Evolutionary conservation across 192 early-diverging fungal genomes (phyloP).

Genomic region (Coemansia umbellata): DNA sequence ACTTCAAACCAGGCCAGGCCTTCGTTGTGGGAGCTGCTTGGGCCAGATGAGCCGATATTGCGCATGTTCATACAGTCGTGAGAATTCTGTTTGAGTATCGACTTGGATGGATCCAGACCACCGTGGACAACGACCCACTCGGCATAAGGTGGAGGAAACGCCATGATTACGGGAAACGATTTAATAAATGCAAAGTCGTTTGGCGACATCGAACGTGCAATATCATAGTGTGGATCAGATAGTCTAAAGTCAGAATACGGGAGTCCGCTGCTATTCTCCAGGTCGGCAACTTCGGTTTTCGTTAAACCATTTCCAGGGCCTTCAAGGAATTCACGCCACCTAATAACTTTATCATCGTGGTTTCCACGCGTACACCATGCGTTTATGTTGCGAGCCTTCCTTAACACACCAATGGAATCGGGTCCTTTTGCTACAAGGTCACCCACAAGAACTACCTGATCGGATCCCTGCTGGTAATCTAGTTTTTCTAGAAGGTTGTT

Average conservation of each 20-base stretch:
- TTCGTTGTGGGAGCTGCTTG: conserved; percentile 10
- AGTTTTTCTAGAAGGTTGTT: conserved; percentile 51
- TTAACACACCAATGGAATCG: conserved; percentile 56
- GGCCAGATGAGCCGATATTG: conserved; percentile 22
- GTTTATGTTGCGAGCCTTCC: conserved; percentile 44
- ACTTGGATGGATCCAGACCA: conserved; percentile 55
- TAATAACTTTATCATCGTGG: conserved; percentile 69
- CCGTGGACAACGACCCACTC: conserved; percentile 65
- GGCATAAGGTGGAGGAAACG: conserved; percentile 32
- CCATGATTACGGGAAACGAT: conserved; percentile 55
- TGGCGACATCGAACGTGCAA: conserved; percentile 38
- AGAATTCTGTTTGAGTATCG: conserved; percentile 53
- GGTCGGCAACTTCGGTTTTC: conserved; percentile 4
- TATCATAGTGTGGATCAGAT: conserved; percentile 22
- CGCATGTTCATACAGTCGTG: conserved; percentile 61
- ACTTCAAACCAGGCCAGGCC: conserved; percentile 35
- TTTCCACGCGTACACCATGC: conserved; percentile 66
- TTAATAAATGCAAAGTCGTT: conserved; percentile 54
- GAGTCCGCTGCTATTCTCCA: conserved; percentile 5
- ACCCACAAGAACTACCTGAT: conserved; percentile 63
- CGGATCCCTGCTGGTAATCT: conserved; percentile 27
- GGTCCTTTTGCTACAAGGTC: conserved; percentile 66
- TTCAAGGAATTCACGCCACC: conserved; percentile 54
- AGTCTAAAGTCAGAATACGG: conserved; percentile 27
- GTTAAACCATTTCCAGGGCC: conserved; percentile 22